Evolutionary conservation across 2,329 filamentous ascomycete species (phyloP), one percentile per base, ranked within the genome.

Genomic region (Aureobasidium mangrovei): DNA sequence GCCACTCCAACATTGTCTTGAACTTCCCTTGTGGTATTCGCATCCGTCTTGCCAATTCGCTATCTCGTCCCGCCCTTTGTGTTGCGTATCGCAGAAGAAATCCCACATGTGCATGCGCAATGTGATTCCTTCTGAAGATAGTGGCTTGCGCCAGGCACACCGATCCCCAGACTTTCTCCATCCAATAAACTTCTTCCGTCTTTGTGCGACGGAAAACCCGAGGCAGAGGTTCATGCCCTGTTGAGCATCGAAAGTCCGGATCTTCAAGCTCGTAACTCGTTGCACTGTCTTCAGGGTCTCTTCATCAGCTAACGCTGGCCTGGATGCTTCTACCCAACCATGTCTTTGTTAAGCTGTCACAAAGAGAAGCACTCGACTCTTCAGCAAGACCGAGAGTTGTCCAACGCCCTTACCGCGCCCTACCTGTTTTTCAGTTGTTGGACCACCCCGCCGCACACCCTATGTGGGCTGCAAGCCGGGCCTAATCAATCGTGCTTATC

Each of bases 101-200:
- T 51, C 28, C 31, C 27, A 26, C 27, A 24, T 26, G 39, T n/a
- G 36, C 18, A 5, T 27, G 10, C 31, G 27, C 42, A 45, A 46
- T 7, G 12, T 9, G 43, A 26, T 46, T 43, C 41, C 41, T 31
- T 10, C 26, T 53, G 40, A 28, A 53, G 49, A 53, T 44, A 53
- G 49, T 53, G 49, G 48, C 48, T 52, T 52, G 48, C 28, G 43
- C 39, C 32, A 29, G 26, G 39, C 41, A 26, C 51, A 39, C 41
- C 53, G 29, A 47, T 47, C 53, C 53, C 53, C 53, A 54, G 53
- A 54, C 42, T 54, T 53, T 29, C 43, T 54, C 42, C 42, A 35
- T 48, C 53, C 53, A 54, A 54, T 54, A 46, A 41, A 29, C 43
- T 54, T 53, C 49, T 44, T 43, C 40, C 49, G 27, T 53, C 33